Evolutionary conservation across 2,329 filamentous ascomycete species (phyloP).

Genomic region (Apiospora saccharicola): DNA sequence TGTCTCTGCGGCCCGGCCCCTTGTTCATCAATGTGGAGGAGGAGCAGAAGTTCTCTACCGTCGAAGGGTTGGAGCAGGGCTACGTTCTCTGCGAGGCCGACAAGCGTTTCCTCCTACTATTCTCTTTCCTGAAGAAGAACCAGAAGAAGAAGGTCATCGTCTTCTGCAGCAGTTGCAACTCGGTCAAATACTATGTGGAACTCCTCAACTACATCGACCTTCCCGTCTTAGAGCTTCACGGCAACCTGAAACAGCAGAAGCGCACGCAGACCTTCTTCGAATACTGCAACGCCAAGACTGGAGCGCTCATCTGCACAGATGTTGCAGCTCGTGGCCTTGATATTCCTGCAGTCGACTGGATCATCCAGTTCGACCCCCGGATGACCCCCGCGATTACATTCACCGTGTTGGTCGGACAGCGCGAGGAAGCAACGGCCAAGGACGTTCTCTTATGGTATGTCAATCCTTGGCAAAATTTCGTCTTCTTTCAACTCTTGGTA

Average conservation of each 20-base stretch:
- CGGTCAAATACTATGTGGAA: slow-evolving; percentile 94
- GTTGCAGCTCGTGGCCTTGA: slow-evolving; percentile 94
- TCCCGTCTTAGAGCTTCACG: slow-evolving; percentile 78
- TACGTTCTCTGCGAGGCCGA: slow-evolving; percentile 95
- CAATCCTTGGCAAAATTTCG: too few relatives aligned
- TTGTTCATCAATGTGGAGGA: slow-evolving; percentile 98
- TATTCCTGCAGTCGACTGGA: slow-evolving; percentile 96
- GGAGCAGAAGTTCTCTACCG: slow-evolving; percentile 87
- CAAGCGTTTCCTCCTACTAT: slow-evolving; percentile 90
- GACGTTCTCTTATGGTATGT: slow-evolving; percentile 76
- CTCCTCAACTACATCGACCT: slow-evolving; percentile 90
- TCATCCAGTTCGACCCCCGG: slow-evolving; percentile 93
- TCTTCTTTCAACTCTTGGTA: not conserved
- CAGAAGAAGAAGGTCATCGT: slow-evolving; percentile 97
- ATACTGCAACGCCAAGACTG: slow-evolving; percentile 82
- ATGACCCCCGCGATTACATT: slow-evolving; percentile 77
- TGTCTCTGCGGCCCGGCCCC: slow-evolving; percentile 89
- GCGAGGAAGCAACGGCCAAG: slow-evolving; percentile 81
- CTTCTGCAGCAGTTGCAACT: slow-evolving; percentile 92
- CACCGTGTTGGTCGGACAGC: slow-evolving; percentile 97
- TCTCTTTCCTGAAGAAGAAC: slow-evolving; percentile 92
- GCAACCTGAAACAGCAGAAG: slow-evolving; percentile 98
- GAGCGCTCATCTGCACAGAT: slow-evolving; percentile 94
- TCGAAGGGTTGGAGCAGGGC: slow-evolving; percentile 92
- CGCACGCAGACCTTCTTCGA: slow-evolving; percentile 99